Conservation (phyloP, 1,284 basidiomycete genomes). For the Wallemia hederae region DNA sequence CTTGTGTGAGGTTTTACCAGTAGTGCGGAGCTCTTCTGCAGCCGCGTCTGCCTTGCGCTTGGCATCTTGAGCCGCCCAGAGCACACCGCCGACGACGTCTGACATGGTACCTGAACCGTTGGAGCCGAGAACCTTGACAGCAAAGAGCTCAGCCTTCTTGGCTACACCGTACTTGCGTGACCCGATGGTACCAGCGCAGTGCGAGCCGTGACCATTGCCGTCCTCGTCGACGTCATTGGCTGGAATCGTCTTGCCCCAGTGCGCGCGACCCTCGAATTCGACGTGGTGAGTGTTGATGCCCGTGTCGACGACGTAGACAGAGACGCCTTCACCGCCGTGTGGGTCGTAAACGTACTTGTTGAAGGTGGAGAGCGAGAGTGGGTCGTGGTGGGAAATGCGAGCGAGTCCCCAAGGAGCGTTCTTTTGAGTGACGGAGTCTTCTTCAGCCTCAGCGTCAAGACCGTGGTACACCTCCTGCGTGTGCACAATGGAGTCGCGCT, state of each 20-base stretch:
- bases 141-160: conserved; percentile 68
- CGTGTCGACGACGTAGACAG: conserved; percentile 34
- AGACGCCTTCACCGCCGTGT: conserved; percentile 63
- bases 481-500: conserved; percentile 65
- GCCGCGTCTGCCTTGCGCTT: conserved; percentile 25
- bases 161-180: conserved; percentile 69
- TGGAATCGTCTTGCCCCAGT: conserved; percentile 60
- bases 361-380: conserved; percentile 57
- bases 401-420: conserved; percentile 88
- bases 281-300: conserved; percentile 65
- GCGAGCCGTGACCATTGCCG: conserved; percentile 33
- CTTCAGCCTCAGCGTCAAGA: conserved; percentile 7
- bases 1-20: conserved; percentile 49
- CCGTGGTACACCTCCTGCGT: conserved; percentile 25
- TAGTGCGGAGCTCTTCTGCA: conserved; percentile 28
- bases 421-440: conserved; percentile 27
- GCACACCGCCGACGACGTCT: conserved; percentile 66
- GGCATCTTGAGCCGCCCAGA: conserved; percentile 47
- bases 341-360: conserved; percentile 50
- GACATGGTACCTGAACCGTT: conserved; percentile 88
- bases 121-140: conserved; percentile 87
- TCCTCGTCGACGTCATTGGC: conserved; percentile 44
- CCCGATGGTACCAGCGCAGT: conserved; percentile 58
- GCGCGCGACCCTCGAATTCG: conserved; percentile 64
- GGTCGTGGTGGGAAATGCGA: conserved; percentile 63